A percentile compares a stretch with the other conserved stretches of the same genome.
Evolutionary conservation across 1,284 basidiomycete genomes (phyloP).

Genomic region (Cutaneotrichosporon dermatis): DNA sequence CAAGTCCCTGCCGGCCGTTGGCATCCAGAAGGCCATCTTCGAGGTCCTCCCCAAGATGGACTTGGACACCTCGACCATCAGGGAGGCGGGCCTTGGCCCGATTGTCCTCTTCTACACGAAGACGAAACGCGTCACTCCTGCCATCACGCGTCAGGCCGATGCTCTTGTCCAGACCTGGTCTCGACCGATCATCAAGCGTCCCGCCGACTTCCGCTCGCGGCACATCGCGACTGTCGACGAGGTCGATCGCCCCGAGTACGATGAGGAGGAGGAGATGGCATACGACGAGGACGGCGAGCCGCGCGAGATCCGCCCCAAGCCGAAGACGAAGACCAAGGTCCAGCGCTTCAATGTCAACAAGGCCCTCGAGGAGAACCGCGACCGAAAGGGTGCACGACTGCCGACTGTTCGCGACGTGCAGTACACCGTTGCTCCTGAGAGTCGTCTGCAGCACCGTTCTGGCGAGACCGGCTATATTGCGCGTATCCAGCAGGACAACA

Average conservation of each 20-base stretch:
- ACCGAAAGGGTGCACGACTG: constrained; percentile 38
- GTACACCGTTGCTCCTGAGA: constrained; percentile 42
- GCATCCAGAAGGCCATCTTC: constrained; percentile 92
- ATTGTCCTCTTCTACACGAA: constrained; percentile 95
- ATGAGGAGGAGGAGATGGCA: too few species aligned
- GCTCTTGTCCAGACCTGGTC: constrained; percentile 84
- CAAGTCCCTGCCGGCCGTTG: constrained; percentile 85
- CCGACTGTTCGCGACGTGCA: constrained; percentile 37
- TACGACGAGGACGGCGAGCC: constrained; percentile 17
- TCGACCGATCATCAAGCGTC: constrained; percentile 88
- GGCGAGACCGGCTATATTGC: constrained; percentile 39
- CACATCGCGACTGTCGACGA: constrained; percentile 28
- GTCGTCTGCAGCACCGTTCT: constrained; percentile 28
- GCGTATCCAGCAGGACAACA: constrained; percentile 42
- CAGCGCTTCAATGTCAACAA: constrained; percentile 36
- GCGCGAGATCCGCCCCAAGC: constrained; percentile 5
- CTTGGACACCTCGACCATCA: constrained; percentile 85
- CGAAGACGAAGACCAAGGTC: constrained; percentile 17
- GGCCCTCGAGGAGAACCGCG: constrained; percentile 36
- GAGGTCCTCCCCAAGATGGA: constrained; percentile 78
- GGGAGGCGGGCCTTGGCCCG: constrained; percentile 86
- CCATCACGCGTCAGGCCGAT: constrained; percentile 74
- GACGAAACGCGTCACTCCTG: constrained; percentile 72
- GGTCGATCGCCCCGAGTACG: constrained; percentile 11
- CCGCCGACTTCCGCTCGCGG: constrained; percentile 64